phyloP scores from a whole-genome alignment of 768 basidiomycete genomes.

The Collybia sordida region DNA sequence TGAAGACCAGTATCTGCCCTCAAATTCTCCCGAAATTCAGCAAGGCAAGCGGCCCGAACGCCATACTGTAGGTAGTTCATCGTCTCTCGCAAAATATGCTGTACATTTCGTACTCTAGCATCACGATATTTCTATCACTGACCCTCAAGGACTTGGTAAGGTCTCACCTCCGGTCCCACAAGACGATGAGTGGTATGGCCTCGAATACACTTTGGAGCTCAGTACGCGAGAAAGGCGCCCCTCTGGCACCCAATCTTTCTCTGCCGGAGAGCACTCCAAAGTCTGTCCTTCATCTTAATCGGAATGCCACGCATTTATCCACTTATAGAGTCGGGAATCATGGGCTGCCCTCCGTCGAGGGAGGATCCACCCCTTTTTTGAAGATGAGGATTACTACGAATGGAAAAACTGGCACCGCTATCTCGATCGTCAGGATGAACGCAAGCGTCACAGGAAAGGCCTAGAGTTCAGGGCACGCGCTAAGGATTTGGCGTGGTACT shows the following conservation, averaged over 20 bases:
- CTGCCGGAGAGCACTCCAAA: slow-evolving; percentile 40
- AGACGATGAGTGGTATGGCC: slow-evolving; percentile 41
- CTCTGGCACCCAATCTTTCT: slow-evolving; percentile 24
- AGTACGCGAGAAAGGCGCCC: slow-evolving; percentile 35
- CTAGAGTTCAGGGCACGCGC: slow-evolving; percentile 30
- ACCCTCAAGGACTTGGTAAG: slow-evolving; percentile 4
- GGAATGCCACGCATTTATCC: not conserved
- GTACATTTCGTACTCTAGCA: slow-evolving; percentile 10
- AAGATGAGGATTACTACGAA: slow-evolving; percentile 39
- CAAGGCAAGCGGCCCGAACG: slow-evolving; percentile 38
- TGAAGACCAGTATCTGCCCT: slow-evolving; percentile 15
- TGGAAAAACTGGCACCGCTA: slow-evolving; percentile 48
- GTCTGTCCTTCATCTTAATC: slow-evolving; percentile 15
- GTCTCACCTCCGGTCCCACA: slow-evolving; percentile 7
- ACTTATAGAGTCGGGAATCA: slow-evolving; percentile 39
- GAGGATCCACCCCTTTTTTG: slow-evolving; percentile 33
- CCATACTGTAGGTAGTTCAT: slow-evolving; percentile 18
- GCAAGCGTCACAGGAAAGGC: slow-evolving; percentile 26
- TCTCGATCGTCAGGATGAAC: slow-evolving; percentile 37
- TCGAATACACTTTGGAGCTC: slow-evolving; percentile 43
- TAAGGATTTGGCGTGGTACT: slow-evolving; percentile 31
- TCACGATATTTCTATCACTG: slow-evolving; percentile 17
- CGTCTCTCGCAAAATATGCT: not conserved
- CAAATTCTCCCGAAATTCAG: slow-evolving; percentile 30
- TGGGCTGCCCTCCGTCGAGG: slow-evolving; percentile 43